Base-by-base conservation (phyloP, 495 filamentous ascomycete species). In the Hypoxylon cercidicola region DNA sequence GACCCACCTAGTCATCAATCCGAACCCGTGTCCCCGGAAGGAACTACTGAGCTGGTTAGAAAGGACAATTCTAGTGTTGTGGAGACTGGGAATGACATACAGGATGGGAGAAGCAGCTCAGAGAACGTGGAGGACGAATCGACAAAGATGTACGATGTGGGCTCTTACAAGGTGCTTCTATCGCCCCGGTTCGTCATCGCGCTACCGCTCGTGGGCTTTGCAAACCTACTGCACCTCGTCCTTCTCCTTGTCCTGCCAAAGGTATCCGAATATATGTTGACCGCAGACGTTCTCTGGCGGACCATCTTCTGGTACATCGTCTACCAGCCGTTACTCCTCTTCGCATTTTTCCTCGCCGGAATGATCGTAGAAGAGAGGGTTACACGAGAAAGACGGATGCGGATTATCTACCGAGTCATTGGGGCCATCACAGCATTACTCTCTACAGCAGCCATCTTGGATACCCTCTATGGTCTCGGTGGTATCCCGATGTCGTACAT, bases 401-500 rank as follows among this genome's bases (percentile, higher is more conserved):
- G 40, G 51, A 18, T 18, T 34, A 52, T 55, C 39, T 69, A 69
- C 41, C 40, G 41, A n/a, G 35, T 62, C 41, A 61, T 69, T n/a
- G 61, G 51, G 11, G 43, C 35, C 12, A 16, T 65, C 11, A 34
- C 62, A 15, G 56, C 48, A 4, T 12, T 55, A 18, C 47, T 69
- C 18, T 64, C 66, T 15, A 49, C 61, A 3, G 66, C 34, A 0
- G 61, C 66, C 13, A 65, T 65, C 21, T 23, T 69, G 4, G 66
- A 69, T 23, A 69, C 66, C 1, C 50, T 69, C 0, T 69, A 65
- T 13, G 66, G 66, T 11, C 61, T 69, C 25, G 66, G 66, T 10
- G 66, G 66, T 9, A 62, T 69, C 34, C 66, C 66, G 15, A 69
- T 69, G 66, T 69, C 66, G 25, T 69, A 69, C 16, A 61, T 69